Conservation (phyloP, 805 yeast species). For the Dipodascus albidus region DNA sequence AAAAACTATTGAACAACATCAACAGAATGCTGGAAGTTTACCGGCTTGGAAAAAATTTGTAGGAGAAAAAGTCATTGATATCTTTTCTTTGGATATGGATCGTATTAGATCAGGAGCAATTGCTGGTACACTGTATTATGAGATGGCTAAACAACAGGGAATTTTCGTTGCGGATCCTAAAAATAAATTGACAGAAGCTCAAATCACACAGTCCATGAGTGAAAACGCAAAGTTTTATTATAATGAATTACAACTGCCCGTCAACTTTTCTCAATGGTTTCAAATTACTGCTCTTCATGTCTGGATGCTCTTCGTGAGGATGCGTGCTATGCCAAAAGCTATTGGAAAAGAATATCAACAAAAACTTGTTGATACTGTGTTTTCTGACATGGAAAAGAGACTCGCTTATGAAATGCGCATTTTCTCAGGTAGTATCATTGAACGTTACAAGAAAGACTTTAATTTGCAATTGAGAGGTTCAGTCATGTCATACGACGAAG, state of each 20-base stretch:
- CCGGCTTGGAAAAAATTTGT: constrained; percentile 23
- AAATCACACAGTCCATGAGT: constrained; percentile 30
- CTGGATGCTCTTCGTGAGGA: constrained; percentile 88
- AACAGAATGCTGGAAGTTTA: constrained; percentile 4
- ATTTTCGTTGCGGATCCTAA: constrained; percentile 31
- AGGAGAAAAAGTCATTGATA: constrained; percentile 23
- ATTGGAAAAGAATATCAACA: constrained; percentile 87
- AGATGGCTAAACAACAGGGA: constrained; percentile 79
- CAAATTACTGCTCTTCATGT: constrained; percentile 84
- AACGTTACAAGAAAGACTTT: constrained; percentile 79
- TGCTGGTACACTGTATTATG: constrained; percentile 82
- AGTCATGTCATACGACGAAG: constrained; percentile 88
- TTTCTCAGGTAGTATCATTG: constrained; percentile 67
- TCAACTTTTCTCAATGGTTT: constrained; percentile 91
- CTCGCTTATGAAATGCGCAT: constrained; percentile 81
- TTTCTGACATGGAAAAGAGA: constrained; percentile 80
- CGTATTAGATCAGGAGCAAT: constrained; percentile 85
- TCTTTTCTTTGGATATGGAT: constrained; percentile 81
- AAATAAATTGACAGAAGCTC: constrained; percentile 23
- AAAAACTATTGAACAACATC: background rate
- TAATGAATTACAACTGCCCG: constrained; percentile 69
- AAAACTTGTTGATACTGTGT: constrained; percentile 77
- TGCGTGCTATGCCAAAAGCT: constrained; percentile 92
- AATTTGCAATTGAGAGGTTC: constrained; percentile 84
- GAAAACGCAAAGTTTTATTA: constrained; percentile 76